A percentile compares a stretch with the other conserved stretches of the same genome.
Conservation (phyloP, 1,284 basidiomycete species). For the Irpex sp. region DNA sequence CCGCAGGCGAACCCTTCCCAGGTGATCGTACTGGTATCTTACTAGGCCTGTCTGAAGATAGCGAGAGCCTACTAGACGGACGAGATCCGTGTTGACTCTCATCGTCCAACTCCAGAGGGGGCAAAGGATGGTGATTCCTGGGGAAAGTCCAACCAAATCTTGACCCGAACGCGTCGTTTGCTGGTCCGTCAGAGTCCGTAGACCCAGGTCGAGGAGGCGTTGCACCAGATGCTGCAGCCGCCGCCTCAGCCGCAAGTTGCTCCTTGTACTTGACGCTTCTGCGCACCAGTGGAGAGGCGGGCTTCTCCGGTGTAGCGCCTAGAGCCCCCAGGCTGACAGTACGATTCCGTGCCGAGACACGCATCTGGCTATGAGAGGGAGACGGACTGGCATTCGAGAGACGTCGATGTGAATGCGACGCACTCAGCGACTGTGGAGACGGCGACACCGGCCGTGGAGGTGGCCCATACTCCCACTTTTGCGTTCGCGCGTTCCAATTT, state of each 20-base stretch:
- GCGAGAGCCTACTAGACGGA: slow-evolving; percentile 23
- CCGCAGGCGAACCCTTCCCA: slow-evolving; percentile 12
- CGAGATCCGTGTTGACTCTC: slow-evolving; percentile 18
- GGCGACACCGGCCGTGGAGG: slow-evolving; percentile 20
- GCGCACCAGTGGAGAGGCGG: neutral
- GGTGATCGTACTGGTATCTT: slow-evolving; percentile 45
- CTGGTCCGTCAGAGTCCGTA: neutral
- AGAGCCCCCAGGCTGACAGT: slow-evolving; percentile 6
- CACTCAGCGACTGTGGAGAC: slow-evolving; percentile 10
- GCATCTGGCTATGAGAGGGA: neutral
- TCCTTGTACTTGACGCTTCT: neutral
- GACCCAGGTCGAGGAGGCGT: neutral
- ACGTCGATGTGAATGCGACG: neutral
- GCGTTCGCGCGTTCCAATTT: slow-evolving; percentile 60
- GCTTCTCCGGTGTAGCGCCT: neutral
- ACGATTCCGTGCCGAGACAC: neutral
- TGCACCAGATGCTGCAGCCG: neutral
- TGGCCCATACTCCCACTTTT: slow-evolving; percentile 37
- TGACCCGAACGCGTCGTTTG: slow-evolving; percentile 22
- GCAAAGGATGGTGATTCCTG: slow-evolving; percentile 29
- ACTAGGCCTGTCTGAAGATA: slow-evolving; percentile 21
- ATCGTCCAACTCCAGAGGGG: slow-evolving; percentile 38
- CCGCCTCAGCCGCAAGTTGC: neutral
- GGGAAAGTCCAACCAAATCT: slow-evolving; percentile 41
- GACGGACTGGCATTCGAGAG: neutral